phyloP scores from a whole-genome alignment of 805 yeast species.

The Spencermartinsiella europaea region DNA sequence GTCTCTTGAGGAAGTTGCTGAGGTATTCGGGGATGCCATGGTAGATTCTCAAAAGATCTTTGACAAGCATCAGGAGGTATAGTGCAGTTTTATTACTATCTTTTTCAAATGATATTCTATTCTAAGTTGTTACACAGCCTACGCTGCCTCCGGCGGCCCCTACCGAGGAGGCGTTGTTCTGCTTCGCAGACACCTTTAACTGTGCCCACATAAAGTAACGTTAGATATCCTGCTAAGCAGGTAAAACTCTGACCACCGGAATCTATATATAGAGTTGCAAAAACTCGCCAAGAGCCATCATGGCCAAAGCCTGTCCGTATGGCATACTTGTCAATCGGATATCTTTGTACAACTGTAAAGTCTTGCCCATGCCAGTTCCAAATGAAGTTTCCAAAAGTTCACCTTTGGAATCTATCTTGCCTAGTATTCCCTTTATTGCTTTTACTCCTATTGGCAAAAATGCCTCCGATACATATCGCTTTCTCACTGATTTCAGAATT shows the following conservation, averaged over 20 bases:
- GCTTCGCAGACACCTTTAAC: too few relatives aligned
- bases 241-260: too few relatives aligned
- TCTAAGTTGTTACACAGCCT: too few relatives aligned
- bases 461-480: slow-evolving; percentile 26
- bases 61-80: neutral
- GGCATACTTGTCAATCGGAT: slow-evolving; percentile 36
- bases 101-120: too few relatives aligned
- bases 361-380: slow-evolving; percentile 36
- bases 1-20: slow-evolving; percentile 40
- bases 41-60: neutral
- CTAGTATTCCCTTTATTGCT: slow-evolving; percentile 33
- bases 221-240: too few relatives aligned
- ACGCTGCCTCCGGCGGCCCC: too few relatives aligned
- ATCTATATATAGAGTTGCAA: slow-evolving; percentile 5
- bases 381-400: slow-evolving; percentile 34
- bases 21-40: slow-evolving; percentile 34
- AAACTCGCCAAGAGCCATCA: slow-evolving; percentile 34
- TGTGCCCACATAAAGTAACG: too few relatives aligned
- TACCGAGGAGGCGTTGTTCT: too few relatives aligned
- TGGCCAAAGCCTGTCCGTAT: slow-evolving; percentile 38
- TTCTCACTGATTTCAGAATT: slow-evolving; percentile 32
- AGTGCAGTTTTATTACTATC: neutral
- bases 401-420: slow-evolving; percentile 30
- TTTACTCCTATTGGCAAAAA: slow-evolving; percentile 28
- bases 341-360: slow-evolving; percentile 33